Evolutionary conservation across 371 early-diverging fungal genomes (phyloP).

Genomic region (Amoeboaphelidium occidentale): DNA sequence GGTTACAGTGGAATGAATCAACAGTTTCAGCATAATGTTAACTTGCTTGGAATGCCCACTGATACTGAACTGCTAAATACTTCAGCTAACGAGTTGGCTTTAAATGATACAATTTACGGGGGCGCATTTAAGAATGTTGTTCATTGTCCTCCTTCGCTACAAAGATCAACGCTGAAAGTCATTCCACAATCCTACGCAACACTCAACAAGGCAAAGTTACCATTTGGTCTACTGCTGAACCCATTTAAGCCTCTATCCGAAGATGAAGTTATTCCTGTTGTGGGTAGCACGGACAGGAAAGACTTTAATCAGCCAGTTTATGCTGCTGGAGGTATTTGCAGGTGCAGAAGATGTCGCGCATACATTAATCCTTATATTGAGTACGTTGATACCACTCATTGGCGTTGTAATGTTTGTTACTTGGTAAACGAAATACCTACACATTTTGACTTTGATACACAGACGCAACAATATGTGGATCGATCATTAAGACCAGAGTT

Average conservation of each 20-base stretch:
- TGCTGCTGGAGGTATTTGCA: conserved; percentile 40
- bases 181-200: conserved; percentile 54
- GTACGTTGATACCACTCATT: conserved; percentile 73
- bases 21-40: too few species aligned
- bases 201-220: conserved; percentile 54
- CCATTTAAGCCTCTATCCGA: conserved; percentile 32
- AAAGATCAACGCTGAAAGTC: conserved; percentile 66
- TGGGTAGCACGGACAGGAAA: background rate
- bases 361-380: conserved; percentile 87
- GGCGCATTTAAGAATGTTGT: too few species aligned
- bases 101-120: too few species aligned
- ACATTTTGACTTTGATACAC: conserved; percentile 67
- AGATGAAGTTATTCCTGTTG: conserved; percentile 3
- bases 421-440: conserved; percentile 68
- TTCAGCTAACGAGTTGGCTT: too few species aligned
- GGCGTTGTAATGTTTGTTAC: conserved; percentile 90
- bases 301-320: background rate
- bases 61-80: too few species aligned
- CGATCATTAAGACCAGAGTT: conserved; percentile 66
- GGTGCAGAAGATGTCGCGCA: conserved; percentile 81
- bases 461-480: conserved; percentile 49
- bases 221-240: conserved; percentile 62
- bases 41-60: too few species aligned
- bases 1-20: too few species aligned
- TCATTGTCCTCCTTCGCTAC: conserved; percentile 49